Evolutionary conservation across 2,329 filamentous ascomycete species (phyloP), one percentile per base, ranked within the genome.

Genomic region (Raffaelea arxii): DNA sequence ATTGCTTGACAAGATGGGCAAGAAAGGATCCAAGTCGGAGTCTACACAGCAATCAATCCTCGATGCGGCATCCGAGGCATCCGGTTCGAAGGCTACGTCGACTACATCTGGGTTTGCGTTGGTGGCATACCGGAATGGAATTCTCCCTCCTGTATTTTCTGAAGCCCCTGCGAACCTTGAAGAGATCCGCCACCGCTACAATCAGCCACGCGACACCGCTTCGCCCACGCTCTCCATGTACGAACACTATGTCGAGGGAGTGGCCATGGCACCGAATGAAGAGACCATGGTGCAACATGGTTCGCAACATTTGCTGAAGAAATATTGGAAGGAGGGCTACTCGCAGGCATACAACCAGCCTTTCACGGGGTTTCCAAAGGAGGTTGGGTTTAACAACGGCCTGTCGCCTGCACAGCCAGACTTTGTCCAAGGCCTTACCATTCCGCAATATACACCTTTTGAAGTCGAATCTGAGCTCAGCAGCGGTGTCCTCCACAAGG

Each of bases 361-460:
- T n/a, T n/a, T n/a, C n/a, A n/a, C n/a, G n/a, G n/a, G n/a, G n/a
- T n/a, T n/a, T n/a, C n/a, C n/a, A n/a, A 57, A 51, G 19, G 43
- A 58, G 38, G 50, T 59, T 27, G 53, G 55, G 14, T 58, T 59
- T 46, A 59, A 61, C 43, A 51, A 56, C 42, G 48, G 47, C 23
- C 46, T 60, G 6, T 55, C 58, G 18, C 52, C 54, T 42, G 46
- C 56, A 45, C 56, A 59, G 47, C 58, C 58, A 46, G 56, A 58
- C 48, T 56, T 57, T 44, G 48, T 60, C 42, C 53, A 61, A 41
- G 57, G 57, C 6, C 51, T 56, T 22, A 46, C 49, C n/a, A 48
- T 51, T 39, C 14, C 25, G 9, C 46, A 49, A 6, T 54, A 39
- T 43, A 22, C 6, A 10, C 51, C 50, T 2, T 49, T 53, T n/a